Evolutionary conservation across 805 yeast genomes (phyloP).

Genomic region (Barnettozyma californica): DNA sequence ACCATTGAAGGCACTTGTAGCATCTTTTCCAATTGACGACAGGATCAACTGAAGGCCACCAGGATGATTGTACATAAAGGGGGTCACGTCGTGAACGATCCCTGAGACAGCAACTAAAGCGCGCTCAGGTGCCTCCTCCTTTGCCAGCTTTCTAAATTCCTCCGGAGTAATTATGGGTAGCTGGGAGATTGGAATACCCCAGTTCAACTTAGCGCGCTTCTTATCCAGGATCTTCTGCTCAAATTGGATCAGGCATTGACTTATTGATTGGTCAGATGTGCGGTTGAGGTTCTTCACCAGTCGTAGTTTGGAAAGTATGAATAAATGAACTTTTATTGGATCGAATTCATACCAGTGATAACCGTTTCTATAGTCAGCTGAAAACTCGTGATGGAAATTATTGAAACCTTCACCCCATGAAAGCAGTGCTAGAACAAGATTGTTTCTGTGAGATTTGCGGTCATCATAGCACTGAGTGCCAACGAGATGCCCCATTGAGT

Average conservation of each 20-base stretch:
- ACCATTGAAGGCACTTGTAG: constrained; percentile 90
- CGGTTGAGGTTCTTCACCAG: constrained; percentile 53
- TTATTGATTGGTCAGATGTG: constrained; percentile 42
- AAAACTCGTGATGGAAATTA: constrained; percentile 94
- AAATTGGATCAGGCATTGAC: constrained; percentile 72
- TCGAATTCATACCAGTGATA: constrained; percentile 70
- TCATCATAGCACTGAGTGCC: constrained; percentile 74
- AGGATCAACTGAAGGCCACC: constrained; percentile 80
- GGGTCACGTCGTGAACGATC: constrained; percentile 89
- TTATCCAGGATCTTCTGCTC: constrained; percentile 76
- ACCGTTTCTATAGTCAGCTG: constrained; percentile 81
- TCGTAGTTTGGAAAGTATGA: constrained; percentile 43
- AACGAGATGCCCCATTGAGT: constrained; percentile 77
- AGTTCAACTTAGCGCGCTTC: constrained; percentile 71
- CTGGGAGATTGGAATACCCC: constrained; percentile 93
- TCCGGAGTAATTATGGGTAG: constrained; percentile 63
- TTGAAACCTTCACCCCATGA: constrained; percentile 91
- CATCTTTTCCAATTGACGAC: constrained; percentile 88
- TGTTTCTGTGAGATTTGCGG: constrained; percentile 69
- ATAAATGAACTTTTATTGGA: constrained; percentile 77
- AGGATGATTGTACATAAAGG: constrained; percentile 88
- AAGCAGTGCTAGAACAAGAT: constrained; percentile 50
- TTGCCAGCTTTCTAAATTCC: constrained; percentile 37
- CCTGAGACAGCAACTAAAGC: constrained; percentile 82
- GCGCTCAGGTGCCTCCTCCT: constrained; percentile 42